Evolutionary conservation across 1,284 basidiomycete genomes (phyloP).

Genomic region (Rhizopogon hawkerae): DNA sequence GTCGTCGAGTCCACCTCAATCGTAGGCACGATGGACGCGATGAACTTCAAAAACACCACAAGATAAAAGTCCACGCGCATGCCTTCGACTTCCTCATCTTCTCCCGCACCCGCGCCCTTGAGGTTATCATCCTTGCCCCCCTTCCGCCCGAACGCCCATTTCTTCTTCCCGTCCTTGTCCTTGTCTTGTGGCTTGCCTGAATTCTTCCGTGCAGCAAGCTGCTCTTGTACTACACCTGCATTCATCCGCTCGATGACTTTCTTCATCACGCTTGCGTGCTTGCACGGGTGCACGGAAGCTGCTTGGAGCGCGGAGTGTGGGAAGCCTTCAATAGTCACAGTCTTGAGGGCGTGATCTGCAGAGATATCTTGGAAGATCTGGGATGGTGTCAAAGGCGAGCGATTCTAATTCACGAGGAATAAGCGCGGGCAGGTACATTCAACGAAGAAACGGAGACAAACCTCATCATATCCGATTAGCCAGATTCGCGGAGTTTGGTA

Average conservation of each 20-base stretch:
- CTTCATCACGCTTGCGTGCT: slow-evolving; percentile 99
- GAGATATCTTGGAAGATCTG: slow-evolving; percentile 98
- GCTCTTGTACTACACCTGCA: slow-evolving; percentile 72
- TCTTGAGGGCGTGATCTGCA: slow-evolving; percentile 96
- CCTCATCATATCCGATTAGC: slow-evolving; percentile 93
- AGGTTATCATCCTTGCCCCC: slow-evolving; percentile 47
- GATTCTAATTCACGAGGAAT: slow-evolving; percentile 47
- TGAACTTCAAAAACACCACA: slow-evolving; percentile 96
- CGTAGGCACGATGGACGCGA: slow-evolving; percentile 88
- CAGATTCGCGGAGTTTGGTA: slow-evolving; percentile 95
- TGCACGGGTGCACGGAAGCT: slow-evolving; percentile 95
- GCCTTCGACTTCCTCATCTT: slow-evolving; percentile 72
- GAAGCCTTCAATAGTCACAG: slow-evolving; percentile 97
- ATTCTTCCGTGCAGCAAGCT: slow-evolving; percentile 51
- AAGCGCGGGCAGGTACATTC: background rate
- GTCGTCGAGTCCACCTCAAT: slow-evolving; percentile 93
- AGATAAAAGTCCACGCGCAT: slow-evolving; percentile 94
- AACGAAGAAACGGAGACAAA: slow-evolving; percentile 25
- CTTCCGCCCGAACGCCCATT: slow-evolving; percentile 76
- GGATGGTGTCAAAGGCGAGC: slow-evolving; percentile 74
- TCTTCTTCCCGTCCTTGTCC: slow-evolving; percentile 63
- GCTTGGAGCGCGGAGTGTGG: slow-evolving; percentile 84
- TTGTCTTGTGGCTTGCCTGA: slow-evolving; percentile 26
- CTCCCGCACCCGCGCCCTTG: slow-evolving; percentile 28
- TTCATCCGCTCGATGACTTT: slow-evolving; percentile 99